A percentile compares a stretch with the other conserved stretches of the same genome.
These are phyloP conservation scores for Leucogyrophana mollusca DNA, from an alignment of 768 basidiomycete species.

Conservation along the genomic window DNA sequence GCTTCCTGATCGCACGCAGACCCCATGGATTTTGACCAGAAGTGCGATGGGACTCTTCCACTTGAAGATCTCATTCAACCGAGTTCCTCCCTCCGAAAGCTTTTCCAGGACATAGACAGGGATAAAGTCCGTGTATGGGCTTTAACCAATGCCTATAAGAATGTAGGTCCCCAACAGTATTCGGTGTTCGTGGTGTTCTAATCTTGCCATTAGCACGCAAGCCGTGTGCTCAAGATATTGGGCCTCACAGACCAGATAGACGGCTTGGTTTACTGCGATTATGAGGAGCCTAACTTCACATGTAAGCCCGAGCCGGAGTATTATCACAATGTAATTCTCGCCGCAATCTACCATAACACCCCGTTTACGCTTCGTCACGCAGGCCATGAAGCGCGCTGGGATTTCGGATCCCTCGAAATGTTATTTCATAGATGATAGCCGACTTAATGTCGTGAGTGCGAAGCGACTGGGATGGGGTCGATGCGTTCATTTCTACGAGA, in stretches of 20 bases:
- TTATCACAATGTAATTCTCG: conserved; percentile 52
- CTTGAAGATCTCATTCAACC: conserved; percentile 77
- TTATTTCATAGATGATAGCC: conserved; percentile 79
- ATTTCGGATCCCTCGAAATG: conserved; percentile 67
- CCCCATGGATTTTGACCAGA: conserved; percentile 78
- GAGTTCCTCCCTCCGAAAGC: conserved; percentile 55
- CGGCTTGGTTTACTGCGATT: conserved; percentile 80
- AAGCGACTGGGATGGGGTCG: conserved; percentile 65
- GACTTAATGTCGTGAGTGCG: conserved; percentile 67
- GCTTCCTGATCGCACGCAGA: conserved; percentile 40
- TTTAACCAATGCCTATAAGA: conserved; percentile 80
- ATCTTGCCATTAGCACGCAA: conserved; percentile 60
- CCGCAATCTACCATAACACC: not conserved
- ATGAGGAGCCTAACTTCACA: conserved; percentile 58
- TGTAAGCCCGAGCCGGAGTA: conserved; percentile 82
- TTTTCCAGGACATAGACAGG: conserved; percentile 79
- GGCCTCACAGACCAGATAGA: conserved; percentile 69
- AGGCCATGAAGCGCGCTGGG: conserved; percentile 68
- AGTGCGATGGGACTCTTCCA: conserved; percentile 83
- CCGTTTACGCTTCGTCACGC: conserved; percentile 5
- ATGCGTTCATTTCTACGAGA: conserved; percentile 76
- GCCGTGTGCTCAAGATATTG: conserved; percentile 74
- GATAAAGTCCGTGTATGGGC: conserved; percentile 80
- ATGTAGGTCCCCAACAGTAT: conserved; percentile 39
- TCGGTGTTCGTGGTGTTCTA: conserved; percentile 3